A percentile compares a stretch with the other conserved stretches of the same genome.
Evolutionary conservation across 257 asterid species (phyloP).

Genomic region (Nicotiana tomentosiformis): DNA sequence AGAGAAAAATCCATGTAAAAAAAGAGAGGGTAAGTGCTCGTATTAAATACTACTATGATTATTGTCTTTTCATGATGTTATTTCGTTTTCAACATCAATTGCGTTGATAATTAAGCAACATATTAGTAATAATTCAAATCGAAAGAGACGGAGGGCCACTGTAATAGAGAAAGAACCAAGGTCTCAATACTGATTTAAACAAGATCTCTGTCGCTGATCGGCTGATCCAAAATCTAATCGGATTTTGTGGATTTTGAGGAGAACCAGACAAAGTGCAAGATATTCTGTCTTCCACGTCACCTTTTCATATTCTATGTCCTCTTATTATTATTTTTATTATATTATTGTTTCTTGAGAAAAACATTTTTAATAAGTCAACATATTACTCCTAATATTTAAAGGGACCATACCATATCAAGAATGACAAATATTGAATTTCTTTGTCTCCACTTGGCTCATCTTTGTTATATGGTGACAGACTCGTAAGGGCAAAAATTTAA

Average conservation of each 20-base stretch:
- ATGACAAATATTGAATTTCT: not conserved
- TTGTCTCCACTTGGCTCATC: not conserved
- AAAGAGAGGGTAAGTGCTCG: too few relatives aligned
- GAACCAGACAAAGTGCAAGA: not conserved
- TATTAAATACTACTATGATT: not conserved
- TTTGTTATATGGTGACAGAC: not conserved
- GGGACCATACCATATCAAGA: constrained; percentile 2
- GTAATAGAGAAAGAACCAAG: not conserved
- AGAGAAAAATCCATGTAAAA: too few relatives aligned
- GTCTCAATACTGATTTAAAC: not conserved
- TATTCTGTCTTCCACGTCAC: constrained; percentile 7
- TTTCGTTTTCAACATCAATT: not conserved
- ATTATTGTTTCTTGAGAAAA: not conserved
- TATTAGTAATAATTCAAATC: not conserved
- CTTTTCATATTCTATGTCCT: not conserved
- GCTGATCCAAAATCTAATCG: not conserved
- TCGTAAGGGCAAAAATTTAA: not conserved
- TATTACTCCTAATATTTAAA: not conserved
- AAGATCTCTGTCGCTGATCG: not conserved
- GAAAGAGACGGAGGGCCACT: not conserved
- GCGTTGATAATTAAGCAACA: not conserved
- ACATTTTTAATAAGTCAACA: not conserved
- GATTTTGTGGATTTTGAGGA: not conserved
- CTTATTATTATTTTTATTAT: not conserved
- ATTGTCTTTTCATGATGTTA: not conserved